Base-by-base conservation (phyloP, 2,329 filamentous ascomycete species). In the Aspergillus calidoustus region DNA sequence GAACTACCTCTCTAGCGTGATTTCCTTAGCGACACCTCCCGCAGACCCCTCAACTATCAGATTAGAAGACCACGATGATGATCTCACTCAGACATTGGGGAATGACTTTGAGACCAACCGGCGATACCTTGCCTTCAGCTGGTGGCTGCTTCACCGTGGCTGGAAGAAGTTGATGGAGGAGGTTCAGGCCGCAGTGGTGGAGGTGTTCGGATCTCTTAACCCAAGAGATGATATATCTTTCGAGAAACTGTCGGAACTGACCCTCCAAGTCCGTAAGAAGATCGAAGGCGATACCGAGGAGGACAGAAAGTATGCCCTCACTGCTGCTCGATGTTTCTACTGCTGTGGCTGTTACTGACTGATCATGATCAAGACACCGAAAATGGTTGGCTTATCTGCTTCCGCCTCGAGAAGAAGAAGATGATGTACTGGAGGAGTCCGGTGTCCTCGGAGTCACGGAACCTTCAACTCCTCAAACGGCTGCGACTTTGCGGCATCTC, bases 101-200 rank as follows among this genome's bases (percentile, higher is more conserved):
- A 94, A 91, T 76, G 95, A 99, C 77, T 97, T 97, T 69, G 93
- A 97, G 76, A 96, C 93, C 38, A 99, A 99, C 78, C 86, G 93
- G 69, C 91, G 91, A 72, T 99, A 98, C 74, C 83, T 99, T 53
- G 96, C 93, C 46, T 96, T 98, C 76, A 97, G 92, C 79, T 99
- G 95, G 95, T 99, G 94, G 93, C 81, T 99, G 51, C 83, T 99
- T 52, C 94, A 99, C 78, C 87, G 88, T 67, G 95, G 95, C 48
- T 98, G 93, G 89, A 87, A 88, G 67, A 87, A 93, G 61, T 81
- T 98, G 60, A 90, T 93, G 84, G 83, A 87, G 60, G 90, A 89
- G 66, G 93, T 99, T 52, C 89, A 93, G 73, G 81, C 83, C n/a
- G 93, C 93, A 4, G 95, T 99, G 25, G 89, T 90, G 69, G 90